These are phyloP conservation scores for Alternaria rosae DNA, from an alignment of 2,329 filamentous ascomycete genomes.

Conservation along the genomic window DNA sequence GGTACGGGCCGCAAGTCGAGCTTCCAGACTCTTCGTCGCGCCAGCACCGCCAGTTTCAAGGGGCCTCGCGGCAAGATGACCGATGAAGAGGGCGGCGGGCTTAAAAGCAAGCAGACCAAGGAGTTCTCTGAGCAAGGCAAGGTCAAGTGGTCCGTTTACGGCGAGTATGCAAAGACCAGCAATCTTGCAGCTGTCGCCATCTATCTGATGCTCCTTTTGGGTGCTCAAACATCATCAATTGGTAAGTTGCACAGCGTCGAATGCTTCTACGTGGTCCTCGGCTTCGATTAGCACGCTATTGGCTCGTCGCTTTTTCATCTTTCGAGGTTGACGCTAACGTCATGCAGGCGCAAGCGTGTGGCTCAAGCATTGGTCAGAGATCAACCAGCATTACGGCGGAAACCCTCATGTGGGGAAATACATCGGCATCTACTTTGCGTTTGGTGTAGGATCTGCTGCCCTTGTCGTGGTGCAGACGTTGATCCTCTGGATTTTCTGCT, in stretches of 20 bases:
- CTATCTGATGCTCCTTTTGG: conserved; percentile 79
- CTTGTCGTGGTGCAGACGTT: conserved; percentile 91
- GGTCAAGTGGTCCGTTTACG: conserved; percentile 96
- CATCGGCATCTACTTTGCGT: conserved; percentile 93
- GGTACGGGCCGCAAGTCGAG: conserved; percentile 71
- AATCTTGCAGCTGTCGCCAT: conserved; percentile 83
- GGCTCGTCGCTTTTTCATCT: conserved; percentile 31
- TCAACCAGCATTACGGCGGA: conserved; percentile 70
- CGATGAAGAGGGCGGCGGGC: conserved; percentile 79
- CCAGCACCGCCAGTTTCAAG: conserved; percentile 88
- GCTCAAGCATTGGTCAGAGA: conserved; percentile 92
- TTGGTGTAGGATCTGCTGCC: conserved; percentile 85
- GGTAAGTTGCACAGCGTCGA: conserved; percentile 57
- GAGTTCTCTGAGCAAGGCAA: conserved; percentile 94
- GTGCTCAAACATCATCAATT: conserved; percentile 82
- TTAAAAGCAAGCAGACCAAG: conserved; percentile 84
- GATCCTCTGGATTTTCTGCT: conserved; percentile 99
- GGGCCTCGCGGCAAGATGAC: conserved; percentile 83
- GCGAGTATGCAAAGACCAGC: conserved; percentile 93
- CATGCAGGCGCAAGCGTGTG: conserved; percentile 78
- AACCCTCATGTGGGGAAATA: conserved; percentile 87
- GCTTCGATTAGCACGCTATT: conserved; percentile 10
- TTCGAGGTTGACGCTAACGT: conserved; percentile 27
- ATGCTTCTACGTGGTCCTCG: not conserved
- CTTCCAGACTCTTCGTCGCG: conserved; percentile 81